Evolutionary conservation across 148 eudicot genomes (phyloP).

Genomic region (Polygonum maritimum): DNA sequence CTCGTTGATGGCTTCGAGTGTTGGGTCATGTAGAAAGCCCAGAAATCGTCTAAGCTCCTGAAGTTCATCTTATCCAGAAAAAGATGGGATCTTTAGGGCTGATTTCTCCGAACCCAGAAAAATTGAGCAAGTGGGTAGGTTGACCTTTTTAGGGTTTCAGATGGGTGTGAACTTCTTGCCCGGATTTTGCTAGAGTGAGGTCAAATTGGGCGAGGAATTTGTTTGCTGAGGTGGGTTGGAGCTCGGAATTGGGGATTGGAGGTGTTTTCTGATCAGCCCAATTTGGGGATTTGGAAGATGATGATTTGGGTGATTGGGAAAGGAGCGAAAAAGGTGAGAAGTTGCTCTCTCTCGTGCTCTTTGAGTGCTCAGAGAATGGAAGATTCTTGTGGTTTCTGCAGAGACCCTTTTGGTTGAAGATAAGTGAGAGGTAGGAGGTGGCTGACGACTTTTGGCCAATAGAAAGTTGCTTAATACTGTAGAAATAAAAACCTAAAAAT

Average conservation of each 20-base stretch:
- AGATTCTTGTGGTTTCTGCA: not conserved
- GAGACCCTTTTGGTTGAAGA: not conserved
- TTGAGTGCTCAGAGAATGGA: not conserved
- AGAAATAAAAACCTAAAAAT: too few relatives aligned
- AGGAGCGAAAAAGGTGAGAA: not conserved
- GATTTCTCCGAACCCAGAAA: not conserved
- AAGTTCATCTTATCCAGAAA: slow-evolving; percentile 39
- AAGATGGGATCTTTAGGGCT: not conserved
- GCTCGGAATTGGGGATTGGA: not conserved
- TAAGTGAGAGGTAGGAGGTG: not conserved
- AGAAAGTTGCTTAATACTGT: not conserved
- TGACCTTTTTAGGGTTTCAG: not conserved
- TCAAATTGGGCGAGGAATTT: not conserved
- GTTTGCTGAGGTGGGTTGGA: not conserved
- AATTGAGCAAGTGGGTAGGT: not conserved
- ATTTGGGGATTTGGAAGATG: not conserved
- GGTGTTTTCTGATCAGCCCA: not conserved
- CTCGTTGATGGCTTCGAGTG: slow-evolving; percentile 86
- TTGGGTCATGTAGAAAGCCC: slow-evolving; percentile 82
- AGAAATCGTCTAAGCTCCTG: slow-evolving; percentile 76
- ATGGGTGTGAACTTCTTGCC: not conserved
- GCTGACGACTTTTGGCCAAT: not conserved
- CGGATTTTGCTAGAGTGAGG: not conserved
- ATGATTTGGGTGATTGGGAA: not conserved
- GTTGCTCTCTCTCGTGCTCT: not conserved